Percentiles rank a stretch among this genome's conserved stretches.
Conservation (phyloP, 306 rosid genomes). For the Cucurbita argyrosperma region DNA sequence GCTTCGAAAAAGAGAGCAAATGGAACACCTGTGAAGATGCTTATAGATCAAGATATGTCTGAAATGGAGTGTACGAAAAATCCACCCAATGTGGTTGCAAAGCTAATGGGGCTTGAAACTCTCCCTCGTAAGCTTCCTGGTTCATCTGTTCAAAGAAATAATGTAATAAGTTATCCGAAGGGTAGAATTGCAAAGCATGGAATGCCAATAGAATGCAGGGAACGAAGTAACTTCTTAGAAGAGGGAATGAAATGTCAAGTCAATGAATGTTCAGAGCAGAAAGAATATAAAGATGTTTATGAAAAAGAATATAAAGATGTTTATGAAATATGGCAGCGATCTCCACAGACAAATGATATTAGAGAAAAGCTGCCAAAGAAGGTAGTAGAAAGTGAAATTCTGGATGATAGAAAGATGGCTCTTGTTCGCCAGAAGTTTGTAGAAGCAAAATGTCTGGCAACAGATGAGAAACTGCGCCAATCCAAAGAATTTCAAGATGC, state of each 20-base stretch:
- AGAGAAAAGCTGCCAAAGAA: slow-evolving; percentile 46
- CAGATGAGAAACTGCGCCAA: slow-evolving; percentile 43
- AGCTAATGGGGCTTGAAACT: slow-evolving; percentile 86
- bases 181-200: slow-evolving; percentile 23
- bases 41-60: slow-evolving; percentile 69
- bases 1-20: slow-evolving; percentile 34
- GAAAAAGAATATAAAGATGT: slow-evolving; percentile 52
- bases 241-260: slow-evolving; percentile 32
- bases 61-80: slow-evolving; percentile 37
- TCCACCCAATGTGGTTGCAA: slow-evolving; percentile 76
- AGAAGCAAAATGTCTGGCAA: slow-evolving; percentile 55
- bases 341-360: slow-evolving; percentile 28
- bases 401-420: slow-evolving; percentile 46
- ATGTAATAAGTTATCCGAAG: slow-evolving; percentile 23
- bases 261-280: slow-evolving; percentile 26
- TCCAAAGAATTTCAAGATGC: slow-evolving; percentile 71
- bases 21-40: slow-evolving; percentile 61
- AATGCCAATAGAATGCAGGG: slow-evolving; percentile 35
- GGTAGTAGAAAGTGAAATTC: slow-evolving; percentile 28
- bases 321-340: slow-evolving; percentile 65
- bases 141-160: slow-evolving; percentile 40
- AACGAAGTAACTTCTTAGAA: slow-evolving; percentile 29
- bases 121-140: slow-evolving; percentile 36
- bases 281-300: slow-evolving; percentile 41
- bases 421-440: slow-evolving; percentile 54